These are phyloP conservation scores for Penicillium italicum DNA, from an alignment of 2,329 filamentous ascomycete species.

Conservation along the genomic window DNA sequence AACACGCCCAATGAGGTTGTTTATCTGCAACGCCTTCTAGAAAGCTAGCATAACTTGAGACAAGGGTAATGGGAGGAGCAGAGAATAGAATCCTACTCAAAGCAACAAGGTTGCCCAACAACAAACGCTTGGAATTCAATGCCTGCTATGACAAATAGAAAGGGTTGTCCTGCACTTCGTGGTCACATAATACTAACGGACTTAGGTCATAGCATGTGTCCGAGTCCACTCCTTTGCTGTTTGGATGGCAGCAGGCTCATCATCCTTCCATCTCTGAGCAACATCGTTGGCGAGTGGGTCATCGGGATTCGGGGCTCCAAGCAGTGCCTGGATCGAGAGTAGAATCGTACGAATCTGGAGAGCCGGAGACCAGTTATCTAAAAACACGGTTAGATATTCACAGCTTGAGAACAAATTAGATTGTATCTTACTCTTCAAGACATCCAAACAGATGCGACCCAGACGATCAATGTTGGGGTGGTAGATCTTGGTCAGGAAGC, in stretches of 20 bases:
- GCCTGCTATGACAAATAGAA: conserved; percentile 13
- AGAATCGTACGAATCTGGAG: conserved; percentile 97
- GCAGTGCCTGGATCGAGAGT: conserved; percentile 94
- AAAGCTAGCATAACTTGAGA: conserved; percentile 1
- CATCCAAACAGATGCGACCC: conserved; percentile 93
- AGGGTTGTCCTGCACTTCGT: conserved; percentile 26
- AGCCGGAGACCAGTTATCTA: conserved; percentile 98
- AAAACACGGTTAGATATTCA: conserved; percentile 6
- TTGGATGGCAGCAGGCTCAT: conserved; percentile 86
- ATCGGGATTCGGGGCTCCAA: conserved; percentile 95
- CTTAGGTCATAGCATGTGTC: conserved; percentile 65
- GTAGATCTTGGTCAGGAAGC: conserved; percentile 98
- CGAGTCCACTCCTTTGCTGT: conserved; percentile 91
- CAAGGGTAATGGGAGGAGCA: conserved; percentile 2
- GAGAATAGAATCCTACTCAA: conserved; percentile 11
- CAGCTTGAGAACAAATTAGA: no score
- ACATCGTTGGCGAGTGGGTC: conserved; percentile 98
- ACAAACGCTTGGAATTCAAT: conserved; percentile 15
- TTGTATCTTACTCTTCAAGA: conserved; percentile 75
- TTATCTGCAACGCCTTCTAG: conserved; percentile 18
- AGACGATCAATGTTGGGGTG: conserved; percentile 98
- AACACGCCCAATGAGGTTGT: conserved; percentile 1
- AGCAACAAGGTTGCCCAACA: conserved; percentile 9
- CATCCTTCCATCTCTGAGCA: conserved; percentile 96
- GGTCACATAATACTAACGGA: conserved; percentile 30